Evolutionary conservation across 805 yeast genomes (phyloP), one percentile per base, ranked within the genome.

Genomic region (Wickerhamomyces hampshirensis): DNA sequence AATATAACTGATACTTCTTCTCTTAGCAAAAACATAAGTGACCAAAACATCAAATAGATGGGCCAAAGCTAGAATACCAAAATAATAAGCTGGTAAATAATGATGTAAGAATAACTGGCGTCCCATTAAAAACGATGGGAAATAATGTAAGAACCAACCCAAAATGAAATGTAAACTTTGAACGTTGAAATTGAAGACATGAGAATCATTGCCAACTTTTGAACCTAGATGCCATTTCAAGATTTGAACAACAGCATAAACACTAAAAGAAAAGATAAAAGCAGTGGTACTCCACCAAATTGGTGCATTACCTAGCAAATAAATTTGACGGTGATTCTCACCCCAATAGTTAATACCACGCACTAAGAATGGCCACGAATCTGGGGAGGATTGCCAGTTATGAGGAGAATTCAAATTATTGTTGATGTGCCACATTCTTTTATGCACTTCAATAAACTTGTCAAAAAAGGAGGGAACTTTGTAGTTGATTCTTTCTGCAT

Each of bases 51-150:
- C 84, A 32, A 79, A 62, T 37, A 71, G 65, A 43, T 83, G 89
- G n/a, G 84, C 84, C 34, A 86, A 65, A 3, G 82, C 85, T 45
- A 86, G 68, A 36, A 85, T 68, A 31, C 87, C 93, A 62, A 93
- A 93, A 65, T 87, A 93, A 35, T 86, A 73, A 2, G 98, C 86
- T 38, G 96, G 97, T 48, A 93, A 65, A 60, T 91, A 91, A 62
- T 89, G 98, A 61, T 89, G 98, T 57, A 89, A 68, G 67, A 91
- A 89, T 62, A 89, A 63, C 65, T 89, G 97, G 65, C 98, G 79
- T 17, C 80, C 88, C 98, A 89, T 89, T 40, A 89, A 65, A 62
- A 75, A 80, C 35, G 85, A 84, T 47, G 95, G 94, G 37, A 69
- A 56, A 55, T 74, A 81, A 59, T 86, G 95, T 26, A 81, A 43